Evolutionary conservation across 2,329 filamentous ascomycete species (phyloP).

Genomic region (Colletotrichum truncatum): DNA sequence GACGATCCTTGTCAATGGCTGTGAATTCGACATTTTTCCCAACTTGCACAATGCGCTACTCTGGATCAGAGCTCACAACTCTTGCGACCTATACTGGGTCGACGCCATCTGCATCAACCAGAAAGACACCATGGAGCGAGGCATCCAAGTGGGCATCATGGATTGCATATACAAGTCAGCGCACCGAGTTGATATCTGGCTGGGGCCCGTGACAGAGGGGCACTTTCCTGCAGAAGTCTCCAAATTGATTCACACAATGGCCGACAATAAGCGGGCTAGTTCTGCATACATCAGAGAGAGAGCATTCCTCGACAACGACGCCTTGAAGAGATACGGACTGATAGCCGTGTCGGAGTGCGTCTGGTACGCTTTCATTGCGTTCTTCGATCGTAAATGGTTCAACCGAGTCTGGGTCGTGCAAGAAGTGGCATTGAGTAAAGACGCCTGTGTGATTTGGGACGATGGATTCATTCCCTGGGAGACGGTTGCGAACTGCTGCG

Average conservation of each 20-base stretch:
- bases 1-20: not conserved
- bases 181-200: slow-evolving; percentile 29
- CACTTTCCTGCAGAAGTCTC: slow-evolving; percentile 7
- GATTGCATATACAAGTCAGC: slow-evolving; percentile 31
- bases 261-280: not conserved
- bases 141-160: slow-evolving; percentile 29
- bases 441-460: slow-evolving; percentile 28
- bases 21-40: not conserved
- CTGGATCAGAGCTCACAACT: slow-evolving; percentile 10
- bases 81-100: slow-evolving; percentile 21
- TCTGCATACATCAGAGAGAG: not conserved
- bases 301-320: not conserved
- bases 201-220: slow-evolving; percentile 14
- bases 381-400: slow-evolving; percentile 31
- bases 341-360: not conserved
- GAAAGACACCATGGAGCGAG: slow-evolving; percentile 14
- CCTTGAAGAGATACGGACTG: not conserved
- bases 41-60: slow-evolving; percentile 9
- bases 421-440: slow-evolving; percentile 26
- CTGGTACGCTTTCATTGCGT: slow-evolving; percentile 25
- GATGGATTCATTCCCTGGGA: slow-evolving; percentile 19
- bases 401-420: slow-evolving; percentile 31
- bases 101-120: slow-evolving; percentile 33
- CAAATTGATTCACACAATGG: not conserved
- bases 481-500: slow-evolving; percentile 14